Evolutionary conservation across 2,329 filamentous ascomycete genomes (phyloP), one percentile per base, ranked within the genome.

Genomic region (Emergomyces orientalis): DNA sequence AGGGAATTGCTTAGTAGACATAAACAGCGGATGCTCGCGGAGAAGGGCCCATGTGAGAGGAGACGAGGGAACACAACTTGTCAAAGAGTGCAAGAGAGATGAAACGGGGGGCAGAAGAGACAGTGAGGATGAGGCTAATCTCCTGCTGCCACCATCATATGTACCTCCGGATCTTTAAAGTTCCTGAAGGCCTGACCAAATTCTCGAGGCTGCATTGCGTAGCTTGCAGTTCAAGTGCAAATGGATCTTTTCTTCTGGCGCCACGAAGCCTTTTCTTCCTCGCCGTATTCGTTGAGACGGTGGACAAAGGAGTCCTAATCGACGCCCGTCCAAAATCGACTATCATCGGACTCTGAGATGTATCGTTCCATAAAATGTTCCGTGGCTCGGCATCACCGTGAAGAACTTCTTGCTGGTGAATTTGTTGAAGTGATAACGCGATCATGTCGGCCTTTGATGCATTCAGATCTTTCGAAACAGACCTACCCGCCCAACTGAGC

Each of bases 341-440:
- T 39, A 59, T 27, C 61, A 51, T 58, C 17, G n/a, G 27, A 34
- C 39, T n/a, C 7, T 58, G n/a, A 32, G 14, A 37, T 25, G 19
- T 51, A 14, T 57, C 41, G 32, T 62, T 59, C 61, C 54, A 52
- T 37, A 59, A 3, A 27, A 59, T 59, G 22, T 62, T 62, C 43
- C 61, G 61, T 22, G 41, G 61, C 39, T 64, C 61, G 19, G 56
- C 45, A 52, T 64, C 52, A 13, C 52, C 1, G 13, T 55, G 63
- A 14, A 64, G 60, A 41, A 62, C 56, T 3, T 49, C 54, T 32
- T 49, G 45, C 8, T 22, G 19, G 27, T 60, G 55, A 30, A 62
- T 64, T 37, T 51, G 57, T 14, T 37, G 61, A 22, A 64, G 32
- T 1, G 61, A 61, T 5, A 32, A 11, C 7, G 32, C 8, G 25